Percentiles rank a stretch among this genome's conserved stretches.
Conservation (phyloP, 2,329 filamentous ascomycete species). For the Ceratocystis smalleyi region DNA sequence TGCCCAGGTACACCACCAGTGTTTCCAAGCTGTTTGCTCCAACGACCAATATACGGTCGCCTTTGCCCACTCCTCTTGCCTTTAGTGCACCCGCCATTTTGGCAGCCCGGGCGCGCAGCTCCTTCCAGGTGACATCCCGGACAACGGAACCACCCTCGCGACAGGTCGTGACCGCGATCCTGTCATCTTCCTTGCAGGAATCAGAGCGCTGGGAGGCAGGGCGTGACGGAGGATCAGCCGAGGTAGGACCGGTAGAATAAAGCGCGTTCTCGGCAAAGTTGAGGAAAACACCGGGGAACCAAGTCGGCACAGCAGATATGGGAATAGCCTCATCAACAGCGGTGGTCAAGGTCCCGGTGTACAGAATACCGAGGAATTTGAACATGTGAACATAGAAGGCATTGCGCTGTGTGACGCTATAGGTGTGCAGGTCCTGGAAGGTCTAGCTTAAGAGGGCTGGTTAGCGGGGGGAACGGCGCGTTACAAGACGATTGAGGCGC, state of each 20-base stretch:
- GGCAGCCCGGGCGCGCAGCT: slow-evolving; percentile 45
- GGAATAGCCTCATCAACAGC: slow-evolving; percentile 55
- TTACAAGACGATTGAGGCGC: not conserved
- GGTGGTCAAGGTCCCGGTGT: slow-evolving; percentile 41
- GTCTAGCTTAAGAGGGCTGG: slow-evolving; percentile 28
- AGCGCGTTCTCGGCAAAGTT: slow-evolving; percentile 75
- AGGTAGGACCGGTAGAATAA: slow-evolving; percentile 30
- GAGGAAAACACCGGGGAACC: slow-evolving; percentile 59
- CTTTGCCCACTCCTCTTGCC: slow-evolving; percentile 47
- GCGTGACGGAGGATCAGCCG: slow-evolving; percentile 23
- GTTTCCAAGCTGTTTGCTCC: slow-evolving; percentile 63
- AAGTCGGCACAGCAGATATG: slow-evolving; percentile 56
- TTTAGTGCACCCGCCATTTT: slow-evolving; percentile 50
- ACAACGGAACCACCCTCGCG: slow-evolving; percentile 47
- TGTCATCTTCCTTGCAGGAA: slow-evolving; percentile 51
- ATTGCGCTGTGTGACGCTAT: slow-evolving; percentile 44
- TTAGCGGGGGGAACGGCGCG: not conserved
- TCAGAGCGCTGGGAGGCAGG: slow-evolving; percentile 32
- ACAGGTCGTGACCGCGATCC: slow-evolving; percentile 56
- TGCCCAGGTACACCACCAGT: slow-evolving; percentile 53
- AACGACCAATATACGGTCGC: slow-evolving; percentile 62
- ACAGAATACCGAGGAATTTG: slow-evolving; percentile 42
- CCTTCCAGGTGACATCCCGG: slow-evolving; percentile 48
- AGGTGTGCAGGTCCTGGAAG: slow-evolving; percentile 55
- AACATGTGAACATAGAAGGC: slow-evolving; percentile 54